Conservation (phyloP, 2,329 filamentous ascomycete species). For the Exophiala sideris region DNA sequence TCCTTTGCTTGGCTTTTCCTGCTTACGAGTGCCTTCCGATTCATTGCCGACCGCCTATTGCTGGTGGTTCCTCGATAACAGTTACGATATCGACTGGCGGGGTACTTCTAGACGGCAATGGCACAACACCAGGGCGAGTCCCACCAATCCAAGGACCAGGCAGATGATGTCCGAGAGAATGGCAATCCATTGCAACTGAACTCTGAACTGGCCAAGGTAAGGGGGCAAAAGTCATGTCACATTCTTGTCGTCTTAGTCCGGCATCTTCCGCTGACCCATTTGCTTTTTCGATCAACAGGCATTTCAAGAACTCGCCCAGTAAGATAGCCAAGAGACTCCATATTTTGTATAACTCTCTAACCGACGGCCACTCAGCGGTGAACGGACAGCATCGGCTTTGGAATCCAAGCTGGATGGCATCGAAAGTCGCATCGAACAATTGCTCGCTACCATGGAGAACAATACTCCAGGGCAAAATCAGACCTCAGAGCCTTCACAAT, state of each 20-base stretch:
- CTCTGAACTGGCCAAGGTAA: constrained; percentile 28
- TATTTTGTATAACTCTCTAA: neutral
- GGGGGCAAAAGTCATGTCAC: constrained; percentile 2
- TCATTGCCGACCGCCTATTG: no score
- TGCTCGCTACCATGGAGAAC: constrained; percentile 46
- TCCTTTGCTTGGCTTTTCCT: no score
- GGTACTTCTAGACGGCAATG: neutral
- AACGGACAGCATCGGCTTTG: constrained; percentile 53
- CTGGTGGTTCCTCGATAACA: no score
- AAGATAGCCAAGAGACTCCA: neutral
- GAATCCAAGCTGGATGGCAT: constrained; percentile 54
- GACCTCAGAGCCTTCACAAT: constrained; percentile 19
- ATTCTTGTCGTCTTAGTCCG: neutral
- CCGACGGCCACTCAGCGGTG: constrained; percentile 42
- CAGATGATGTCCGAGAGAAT: constrained; percentile 8
- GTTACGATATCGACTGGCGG: no score
- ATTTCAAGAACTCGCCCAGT: constrained; percentile 35
- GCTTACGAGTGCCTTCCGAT: no score
- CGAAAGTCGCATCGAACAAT: constrained; percentile 54
- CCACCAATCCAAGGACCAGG: constrained; percentile 11
- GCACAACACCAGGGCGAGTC: constrained; percentile 12
- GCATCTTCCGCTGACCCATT: constrained; percentile 9
- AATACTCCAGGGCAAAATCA: constrained; percentile 34
- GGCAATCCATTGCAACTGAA: constrained; percentile 16
- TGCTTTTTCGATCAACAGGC: constrained; percentile 26